A percentile compares a stretch with the other conserved stretches of the same genome.
Conservation (phyloP, 1,284 basidiomycete genomes). For the Xerocomus amazonicus region DNA sequence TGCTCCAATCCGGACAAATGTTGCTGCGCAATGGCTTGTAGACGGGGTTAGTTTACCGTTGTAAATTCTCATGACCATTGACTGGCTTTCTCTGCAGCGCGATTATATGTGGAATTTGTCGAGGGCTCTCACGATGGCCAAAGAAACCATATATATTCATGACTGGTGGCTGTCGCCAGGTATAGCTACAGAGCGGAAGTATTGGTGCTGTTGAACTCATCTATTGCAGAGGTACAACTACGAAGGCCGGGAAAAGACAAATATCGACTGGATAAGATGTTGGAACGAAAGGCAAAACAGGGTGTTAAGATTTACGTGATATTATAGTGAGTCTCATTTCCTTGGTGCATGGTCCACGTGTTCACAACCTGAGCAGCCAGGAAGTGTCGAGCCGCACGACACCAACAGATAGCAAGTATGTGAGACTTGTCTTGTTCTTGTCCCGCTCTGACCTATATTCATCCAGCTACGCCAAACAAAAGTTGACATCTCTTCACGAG, state of each 20-base stretch:
- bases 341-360: not conserved
- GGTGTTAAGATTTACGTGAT: conserved; percentile 98
- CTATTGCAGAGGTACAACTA: conserved; percentile 70
- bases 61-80: not conserved
- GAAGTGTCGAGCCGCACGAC: conserved; percentile 98
- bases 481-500: conserved; percentile 80
- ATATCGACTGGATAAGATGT: conserved; percentile 85
- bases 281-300: conserved; percentile 92
- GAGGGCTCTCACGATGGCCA: conserved; percentile 87
- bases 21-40: conserved; percentile 97
- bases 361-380: conserved; percentile 50
- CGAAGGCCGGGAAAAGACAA: conserved; percentile 81
- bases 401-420: conserved; percentile 84
- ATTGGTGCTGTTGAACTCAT: conserved; percentile 1
- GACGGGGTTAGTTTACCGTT: conserved; percentile 70
- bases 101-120: conserved; percentile 99
- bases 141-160: conserved; percentile 88
- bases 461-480: conserved; percentile 84
- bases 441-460: conserved; percentile 13
- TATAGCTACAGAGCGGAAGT: conserved; percentile 26
- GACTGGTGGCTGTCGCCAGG: conserved; percentile 95
- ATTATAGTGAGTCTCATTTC: conserved; percentile 65
- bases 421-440: conserved; percentile 4
- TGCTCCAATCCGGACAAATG: conserved; percentile 90
- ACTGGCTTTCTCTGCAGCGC: conserved; percentile 45